Evolutionary conservation across 495 filamentous ascomycete genomes (phyloP).

Genomic region (Lineolata rhizophorae): DNA sequence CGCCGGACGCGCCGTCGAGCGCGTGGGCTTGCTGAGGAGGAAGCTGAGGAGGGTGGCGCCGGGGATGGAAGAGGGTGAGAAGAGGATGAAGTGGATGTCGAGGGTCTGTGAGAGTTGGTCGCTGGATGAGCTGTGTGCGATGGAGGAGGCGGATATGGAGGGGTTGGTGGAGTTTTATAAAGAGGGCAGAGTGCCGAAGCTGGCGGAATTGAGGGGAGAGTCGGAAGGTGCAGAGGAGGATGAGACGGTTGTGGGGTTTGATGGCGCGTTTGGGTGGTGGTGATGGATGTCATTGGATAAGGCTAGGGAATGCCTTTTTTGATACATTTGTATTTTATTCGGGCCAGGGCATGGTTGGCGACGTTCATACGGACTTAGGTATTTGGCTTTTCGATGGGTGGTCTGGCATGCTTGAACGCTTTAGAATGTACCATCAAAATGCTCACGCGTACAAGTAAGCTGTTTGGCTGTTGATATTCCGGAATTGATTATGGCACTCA

Average conservation of each 20-base stretch:
- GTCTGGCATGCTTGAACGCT: too few relatives aligned
- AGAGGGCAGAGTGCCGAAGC: slow-evolving; percentile 17
- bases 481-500: too few relatives aligned
- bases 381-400: too few relatives aligned
- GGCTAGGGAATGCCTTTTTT: too few relatives aligned
- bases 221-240: not conserved
- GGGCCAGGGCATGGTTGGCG: too few relatives aligned
- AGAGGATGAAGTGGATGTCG: slow-evolving; percentile 93
- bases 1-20: slow-evolving; percentile 61
- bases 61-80: slow-evolving; percentile 45
- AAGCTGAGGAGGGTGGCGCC: slow-evolving; percentile 65
- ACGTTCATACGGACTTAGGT: too few relatives aligned
- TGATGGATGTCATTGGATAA: too few relatives aligned
- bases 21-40: slow-evolving; percentile 56
- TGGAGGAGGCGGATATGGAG: slow-evolving; percentile 74
- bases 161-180: slow-evolving; percentile 47
- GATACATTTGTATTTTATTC: too few relatives aligned
- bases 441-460: too few relatives aligned
- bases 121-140: slow-evolving; percentile 64
- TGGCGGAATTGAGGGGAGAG: slow-evolving; percentile 12
- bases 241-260: not conserved
- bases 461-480: too few relatives aligned
- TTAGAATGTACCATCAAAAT: too few relatives aligned
- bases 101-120: slow-evolving; percentile 73
- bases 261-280: not conserved